Evolutionary conservation across 306 rosid genomes (phyloP).

Genomic region (Glycyrrhiza uralensis): DNA sequence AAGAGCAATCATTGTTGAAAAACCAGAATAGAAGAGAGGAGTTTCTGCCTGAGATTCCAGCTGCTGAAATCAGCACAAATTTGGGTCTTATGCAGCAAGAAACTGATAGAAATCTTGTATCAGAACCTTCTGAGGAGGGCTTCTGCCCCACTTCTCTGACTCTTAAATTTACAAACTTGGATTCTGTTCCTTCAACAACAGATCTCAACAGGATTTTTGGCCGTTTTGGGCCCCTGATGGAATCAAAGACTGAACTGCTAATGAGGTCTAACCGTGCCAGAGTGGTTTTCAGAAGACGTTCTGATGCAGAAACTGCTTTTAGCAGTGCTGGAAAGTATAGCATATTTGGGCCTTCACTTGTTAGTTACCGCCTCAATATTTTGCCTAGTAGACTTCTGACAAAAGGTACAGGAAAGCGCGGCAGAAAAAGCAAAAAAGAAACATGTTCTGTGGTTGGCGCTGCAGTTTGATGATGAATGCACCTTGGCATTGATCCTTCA

Average conservation of each 20-base stretch:
- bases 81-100: constrained; percentile 14
- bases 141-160: constrained; percentile 59
- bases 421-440: constrained; percentile 30
- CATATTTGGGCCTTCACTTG: constrained; percentile 75
- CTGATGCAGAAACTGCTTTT: constrained; percentile 77
- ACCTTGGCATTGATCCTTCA: not conserved
- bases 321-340: constrained; percentile 83
- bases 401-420: constrained; percentile 31
- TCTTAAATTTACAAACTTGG: constrained; percentile 56
- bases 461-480: constrained; percentile 35
- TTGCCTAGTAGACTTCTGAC: constrained; percentile 32
- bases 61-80: constrained; percentile 1
- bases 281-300: constrained; percentile 58
- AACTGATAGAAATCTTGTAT: constrained; percentile 15
- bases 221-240: constrained; percentile 52
- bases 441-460: constrained; percentile 16
- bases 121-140: constrained; percentile 33
- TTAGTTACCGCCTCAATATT: constrained; percentile 79
- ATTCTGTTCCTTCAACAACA: constrained; percentile 56
- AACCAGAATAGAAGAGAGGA: constrained; percentile 34
- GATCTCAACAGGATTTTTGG: constrained; percentile 62
- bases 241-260: constrained; percentile 62
- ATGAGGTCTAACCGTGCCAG: constrained; percentile 60
- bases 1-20: constrained; percentile 31
- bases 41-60: constrained; percentile 12